Percentiles rank a stretch among this genome's conserved stretches.
phyloP scores from a whole-genome alignment of 441 rosid genomes.

The Dalechampia spathulata region DNA sequence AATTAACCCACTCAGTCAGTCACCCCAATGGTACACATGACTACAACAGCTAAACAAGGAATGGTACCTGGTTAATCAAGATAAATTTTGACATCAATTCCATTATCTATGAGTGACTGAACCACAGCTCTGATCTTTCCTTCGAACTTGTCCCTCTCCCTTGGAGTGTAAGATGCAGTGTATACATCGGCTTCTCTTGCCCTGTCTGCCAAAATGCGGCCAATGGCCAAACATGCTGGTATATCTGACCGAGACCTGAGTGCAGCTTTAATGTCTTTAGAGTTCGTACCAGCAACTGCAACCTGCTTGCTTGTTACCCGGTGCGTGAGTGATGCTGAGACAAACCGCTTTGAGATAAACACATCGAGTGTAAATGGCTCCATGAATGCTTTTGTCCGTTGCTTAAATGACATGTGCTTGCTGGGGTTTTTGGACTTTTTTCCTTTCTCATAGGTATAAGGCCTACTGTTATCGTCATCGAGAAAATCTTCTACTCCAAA shows the following conservation, averaged over 20 bases:
- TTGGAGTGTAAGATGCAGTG: conserved; percentile 68
- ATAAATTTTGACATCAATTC: conserved; percentile 71
- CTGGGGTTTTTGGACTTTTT: conserved; percentile 66
- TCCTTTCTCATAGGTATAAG: conserved; percentile 75
- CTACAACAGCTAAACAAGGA: background rate
- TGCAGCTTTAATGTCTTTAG: conserved; percentile 78
- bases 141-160: conserved; percentile 88
- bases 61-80: conserved; percentile 41
- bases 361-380: conserved; percentile 89
- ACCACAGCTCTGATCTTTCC: conserved; percentile 92
- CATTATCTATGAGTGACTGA: conserved; percentile 81
- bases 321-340: conserved; percentile 82
- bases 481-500: conserved; percentile 93
- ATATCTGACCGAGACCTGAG: conserved; percentile 69
- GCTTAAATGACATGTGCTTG: conserved; percentile 79
- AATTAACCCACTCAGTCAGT: background rate
- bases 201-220: conserved; percentile 64
- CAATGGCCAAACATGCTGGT: conserved; percentile 75
- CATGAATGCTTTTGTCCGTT: conserved; percentile 73
- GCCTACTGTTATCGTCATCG: conserved; percentile 78
- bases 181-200: conserved; percentile 85
- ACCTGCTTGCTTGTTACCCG: conserved; percentile 83
- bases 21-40: background rate
- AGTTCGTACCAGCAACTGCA: conserved; percentile 89
- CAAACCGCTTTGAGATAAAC: conserved; percentile 83